Conservation (phyloP, 345 rosid genomes). For the Populus deltoides region DNA sequence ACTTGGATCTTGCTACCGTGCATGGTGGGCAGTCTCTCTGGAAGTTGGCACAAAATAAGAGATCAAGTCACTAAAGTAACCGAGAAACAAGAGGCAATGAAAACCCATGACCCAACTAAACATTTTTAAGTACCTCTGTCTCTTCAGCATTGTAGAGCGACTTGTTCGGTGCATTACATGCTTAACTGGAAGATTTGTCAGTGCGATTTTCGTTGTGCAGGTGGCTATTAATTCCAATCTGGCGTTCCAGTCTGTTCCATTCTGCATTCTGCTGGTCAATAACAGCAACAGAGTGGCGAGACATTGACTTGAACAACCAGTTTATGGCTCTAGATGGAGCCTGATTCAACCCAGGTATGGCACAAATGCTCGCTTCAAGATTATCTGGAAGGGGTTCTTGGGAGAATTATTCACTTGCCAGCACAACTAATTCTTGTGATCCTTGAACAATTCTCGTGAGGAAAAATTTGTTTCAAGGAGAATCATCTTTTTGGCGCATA, state of each 20-base stretch:
- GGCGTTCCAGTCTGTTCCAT: background rate
- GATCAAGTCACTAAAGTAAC: too few species aligned
- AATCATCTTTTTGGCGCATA: slow-evolving; percentile 29
- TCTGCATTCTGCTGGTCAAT: background rate
- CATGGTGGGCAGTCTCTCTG: too few species aligned
- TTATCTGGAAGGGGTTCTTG: background rate
- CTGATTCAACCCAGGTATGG: background rate
- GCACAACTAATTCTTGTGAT: background rate
- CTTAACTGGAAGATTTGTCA: too few species aligned
- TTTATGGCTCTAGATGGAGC: background rate
- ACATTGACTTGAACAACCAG: background rate
- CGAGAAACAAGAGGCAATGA: too few species aligned
- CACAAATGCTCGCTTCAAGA: background rate
- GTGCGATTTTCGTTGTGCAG: background rate
- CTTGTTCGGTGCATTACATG: too few species aligned
- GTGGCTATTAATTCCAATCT: background rate
- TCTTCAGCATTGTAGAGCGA: too few species aligned
- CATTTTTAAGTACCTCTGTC: too few species aligned
- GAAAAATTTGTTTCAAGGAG: slow-evolving; percentile 5
- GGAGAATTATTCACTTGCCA: background rate
- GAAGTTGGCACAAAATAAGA: too few species aligned
- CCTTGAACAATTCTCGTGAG: background rate
- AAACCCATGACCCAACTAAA: too few species aligned
- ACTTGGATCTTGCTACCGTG: too few species aligned
- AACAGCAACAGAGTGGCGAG: background rate